Percentiles rank a stretch among this genome's conserved stretches.
phyloP scores from a whole-genome alignment of 2,329 filamentous ascomycete species.

The Pseudomassariella vexata region DNA sequence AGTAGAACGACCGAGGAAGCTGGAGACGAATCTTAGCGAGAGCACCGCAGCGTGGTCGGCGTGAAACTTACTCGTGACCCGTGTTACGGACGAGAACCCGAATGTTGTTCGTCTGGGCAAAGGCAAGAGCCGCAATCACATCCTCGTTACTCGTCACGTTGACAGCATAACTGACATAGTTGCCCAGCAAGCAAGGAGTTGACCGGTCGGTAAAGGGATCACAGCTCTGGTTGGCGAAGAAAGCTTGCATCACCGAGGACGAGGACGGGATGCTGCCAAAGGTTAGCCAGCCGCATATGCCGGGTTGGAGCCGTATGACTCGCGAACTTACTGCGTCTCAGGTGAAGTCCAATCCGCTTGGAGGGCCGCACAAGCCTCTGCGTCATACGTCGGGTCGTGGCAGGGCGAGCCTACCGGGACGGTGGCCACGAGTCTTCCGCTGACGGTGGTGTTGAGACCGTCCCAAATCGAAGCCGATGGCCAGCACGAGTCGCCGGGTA shows the following conservation, averaged over 20 bases:
- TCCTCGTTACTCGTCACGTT: constrained; percentile 24
- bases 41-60: no score
- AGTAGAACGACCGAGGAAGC: constrained; percentile 20
- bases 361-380: constrained; percentile 4
- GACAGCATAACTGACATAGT: constrained; percentile 35
- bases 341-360: constrained; percentile 4
- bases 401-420: constrained; percentile 5
- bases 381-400: constrained; percentile 5
- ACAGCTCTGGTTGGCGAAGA: constrained; percentile 33
- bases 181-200: constrained; percentile 37
- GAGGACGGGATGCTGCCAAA: constrained; percentile 12
- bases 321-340: constrained; percentile 4
- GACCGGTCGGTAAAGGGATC: constrained; percentile 31
- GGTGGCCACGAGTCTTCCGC: constrained; percentile 5
- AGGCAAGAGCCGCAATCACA: constrained; percentile 24
- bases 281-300: neutral
- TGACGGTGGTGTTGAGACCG: constrained; percentile 4
- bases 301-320: no score
- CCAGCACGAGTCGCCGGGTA: constrained; percentile 4
- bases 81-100: constrained; percentile 33
- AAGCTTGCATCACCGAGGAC: constrained; percentile 28
- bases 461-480: constrained; percentile 3
- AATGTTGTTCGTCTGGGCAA: constrained; percentile 28
- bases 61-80: constrained; percentile 34
- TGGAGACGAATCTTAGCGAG: no score